Percentiles rank a stretch among this genome's conserved stretches.
These are phyloP conservation scores for Thraustochytrium striatum DNA, from an alignment of 352 stramenopile genomes.

Conservation along the genomic window DNA sequence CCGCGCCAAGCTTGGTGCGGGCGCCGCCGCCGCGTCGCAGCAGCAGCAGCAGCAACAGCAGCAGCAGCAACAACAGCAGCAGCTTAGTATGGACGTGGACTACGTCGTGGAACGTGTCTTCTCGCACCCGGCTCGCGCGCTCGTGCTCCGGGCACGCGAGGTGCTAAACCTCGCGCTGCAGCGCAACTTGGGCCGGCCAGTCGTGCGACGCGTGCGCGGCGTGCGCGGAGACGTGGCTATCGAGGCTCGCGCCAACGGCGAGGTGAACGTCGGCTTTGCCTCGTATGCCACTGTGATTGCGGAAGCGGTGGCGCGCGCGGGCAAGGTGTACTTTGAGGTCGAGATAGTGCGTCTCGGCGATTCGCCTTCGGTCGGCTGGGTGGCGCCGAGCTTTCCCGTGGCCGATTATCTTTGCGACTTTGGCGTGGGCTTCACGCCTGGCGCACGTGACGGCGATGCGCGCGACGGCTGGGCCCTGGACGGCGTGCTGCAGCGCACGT, in stretches of 20 bases:
- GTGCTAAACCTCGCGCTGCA: too few relatives aligned
- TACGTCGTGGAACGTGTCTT: too few relatives aligned
- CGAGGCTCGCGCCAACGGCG: background rate
- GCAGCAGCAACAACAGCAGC: too few relatives aligned
- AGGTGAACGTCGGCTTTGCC: background rate
- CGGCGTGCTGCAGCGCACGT: background rate
- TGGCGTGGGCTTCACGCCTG: background rate
- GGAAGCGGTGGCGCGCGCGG: background rate
- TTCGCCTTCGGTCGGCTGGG: conserved; percentile 21
- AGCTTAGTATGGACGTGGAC: too few relatives aligned
- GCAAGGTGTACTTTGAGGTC: conserved; percentile 27
- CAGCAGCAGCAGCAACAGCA: too few relatives aligned
- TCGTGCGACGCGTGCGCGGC: background rate
- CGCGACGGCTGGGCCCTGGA: conserved; percentile 22
- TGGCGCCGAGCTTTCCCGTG: background rate
- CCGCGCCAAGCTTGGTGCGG: too few relatives aligned
- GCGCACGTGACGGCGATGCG: background rate
- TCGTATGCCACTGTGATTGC: conserved; percentile 12
- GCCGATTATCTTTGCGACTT: conserved; percentile 17
- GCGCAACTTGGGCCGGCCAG: background rate
- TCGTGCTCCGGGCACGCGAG: too few relatives aligned
- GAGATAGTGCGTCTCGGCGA: conserved; percentile 10
- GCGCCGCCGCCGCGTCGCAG: too few relatives aligned
- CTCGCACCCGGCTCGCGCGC: too few relatives aligned
- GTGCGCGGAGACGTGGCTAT: conserved; percentile 11